Conservation (phyloP, 257 asterid species). For the Gentiana macrophylla region DNA sequence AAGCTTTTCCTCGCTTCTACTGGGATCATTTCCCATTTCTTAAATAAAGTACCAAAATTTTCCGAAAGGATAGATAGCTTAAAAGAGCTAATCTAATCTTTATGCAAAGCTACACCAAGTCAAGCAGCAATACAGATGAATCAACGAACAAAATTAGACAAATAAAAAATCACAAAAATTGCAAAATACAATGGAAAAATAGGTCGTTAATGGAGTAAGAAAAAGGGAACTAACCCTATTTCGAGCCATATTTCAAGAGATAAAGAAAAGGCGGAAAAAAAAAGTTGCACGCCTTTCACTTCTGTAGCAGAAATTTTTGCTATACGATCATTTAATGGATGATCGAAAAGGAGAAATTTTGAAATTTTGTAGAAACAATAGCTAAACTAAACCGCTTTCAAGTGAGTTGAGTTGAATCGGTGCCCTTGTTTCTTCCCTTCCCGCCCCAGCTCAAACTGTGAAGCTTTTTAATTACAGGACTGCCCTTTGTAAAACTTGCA, state of each 20-base stretch:
- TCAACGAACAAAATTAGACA: not conserved
- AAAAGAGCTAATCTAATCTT: too few relatives aligned
- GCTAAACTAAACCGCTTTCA: not conserved
- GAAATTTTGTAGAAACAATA: not conserved
- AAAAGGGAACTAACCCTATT: conserved; percentile 35
- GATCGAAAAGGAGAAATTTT: not conserved
- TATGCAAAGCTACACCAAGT: too few relatives aligned
- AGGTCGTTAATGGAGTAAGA: not conserved
- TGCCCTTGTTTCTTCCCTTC: conserved; percentile 8
- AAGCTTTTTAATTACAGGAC: not conserved
- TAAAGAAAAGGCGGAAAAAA: not conserved
- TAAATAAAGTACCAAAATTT: too few relatives aligned
- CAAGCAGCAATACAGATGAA: too few relatives aligned
- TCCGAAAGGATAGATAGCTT: too few relatives aligned
- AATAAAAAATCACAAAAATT: not conserved
- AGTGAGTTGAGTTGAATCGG: too few relatives aligned
- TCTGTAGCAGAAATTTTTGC: not conserved
- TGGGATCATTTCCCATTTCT: too few relatives aligned
- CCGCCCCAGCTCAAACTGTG: conserved; percentile 8
- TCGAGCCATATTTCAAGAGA: conserved; percentile 48
- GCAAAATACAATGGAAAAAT: not conserved
- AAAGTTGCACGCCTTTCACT: not conserved
- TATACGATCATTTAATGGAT: not conserved
- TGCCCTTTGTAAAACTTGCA: conserved; percentile 11
- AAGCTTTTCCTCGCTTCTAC: too few relatives aligned